phyloP scores from a whole-genome alignment of 805 yeast species.

The Candida insectalens region DNA sequence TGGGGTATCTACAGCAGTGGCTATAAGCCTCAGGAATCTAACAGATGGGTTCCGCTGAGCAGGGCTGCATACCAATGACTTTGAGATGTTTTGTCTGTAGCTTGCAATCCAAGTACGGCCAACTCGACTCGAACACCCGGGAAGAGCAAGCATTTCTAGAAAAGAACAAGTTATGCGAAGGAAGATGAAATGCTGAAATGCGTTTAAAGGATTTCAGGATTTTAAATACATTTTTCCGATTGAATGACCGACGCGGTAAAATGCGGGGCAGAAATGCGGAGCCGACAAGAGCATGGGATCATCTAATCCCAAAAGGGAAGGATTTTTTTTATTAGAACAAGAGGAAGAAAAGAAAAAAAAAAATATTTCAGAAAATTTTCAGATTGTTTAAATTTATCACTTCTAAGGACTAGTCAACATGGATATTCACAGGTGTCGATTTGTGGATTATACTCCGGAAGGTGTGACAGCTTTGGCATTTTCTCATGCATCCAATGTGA shows the following conservation, averaged over 20 bases:
- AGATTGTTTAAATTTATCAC: neutral
- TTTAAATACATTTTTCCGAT: neutral
- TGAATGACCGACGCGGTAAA: neutral
- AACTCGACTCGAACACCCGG: too few species aligned
- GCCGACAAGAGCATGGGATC: neutral
- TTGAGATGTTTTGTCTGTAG: too few species aligned
- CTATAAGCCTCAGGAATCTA: too few species aligned
- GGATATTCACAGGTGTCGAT: constrained; percentile 85
- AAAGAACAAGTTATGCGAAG: too few species aligned
- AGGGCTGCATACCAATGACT: too few species aligned
- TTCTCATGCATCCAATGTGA: constrained; percentile 44
- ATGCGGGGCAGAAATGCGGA: neutral
- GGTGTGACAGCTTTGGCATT: constrained; percentile 76
- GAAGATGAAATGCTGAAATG: too few species aligned
- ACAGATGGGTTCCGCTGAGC: too few species aligned
- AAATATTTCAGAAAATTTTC: neutral
- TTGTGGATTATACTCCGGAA: constrained; percentile 81
- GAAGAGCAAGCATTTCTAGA: too few species aligned
- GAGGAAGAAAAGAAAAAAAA: neutral
- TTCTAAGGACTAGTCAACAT: constrained; percentile 22
- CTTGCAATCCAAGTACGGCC: too few species aligned
- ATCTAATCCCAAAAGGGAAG: neutral
- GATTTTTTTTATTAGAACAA: neutral
- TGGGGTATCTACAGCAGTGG: neutral
- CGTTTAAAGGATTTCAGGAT: too few species aligned